Base-by-base conservation (phyloP, 1,284 basidiomycete genomes). In the Ustilago lituana region DNA sequence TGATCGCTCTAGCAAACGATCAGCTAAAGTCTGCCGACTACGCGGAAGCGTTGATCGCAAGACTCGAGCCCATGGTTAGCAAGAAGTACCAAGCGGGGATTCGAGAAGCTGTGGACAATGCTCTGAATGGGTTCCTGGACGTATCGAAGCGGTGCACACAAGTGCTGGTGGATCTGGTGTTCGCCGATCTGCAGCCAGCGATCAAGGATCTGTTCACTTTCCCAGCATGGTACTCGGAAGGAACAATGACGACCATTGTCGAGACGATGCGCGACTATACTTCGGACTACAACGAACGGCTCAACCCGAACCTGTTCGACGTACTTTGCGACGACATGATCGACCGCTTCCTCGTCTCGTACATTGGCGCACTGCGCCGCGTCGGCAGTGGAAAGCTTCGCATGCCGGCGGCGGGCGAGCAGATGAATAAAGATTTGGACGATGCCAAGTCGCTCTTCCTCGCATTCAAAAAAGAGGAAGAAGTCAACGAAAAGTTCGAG, bases 261-360 rank as follows among this genome's bases (percentile, higher is more conserved):
- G 93, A 94, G 84, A 98, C 96, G 40, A 92, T 98, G 86, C 88
- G 90, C 50, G 96, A 99, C 81, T 98, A 98, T 84, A 91, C 93
- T 86, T 83, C 86, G 20, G 95, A 98, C 84, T 97, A 93, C 82
- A 91, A 94, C 81, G 86, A 88, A 43, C 95, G 91, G 77, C 89
- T 99, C 53, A 96, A 96, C 82, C 87, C 91, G 5, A 90, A 92
- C 6, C 86, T 99, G 48, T 90, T 97, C 74, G 94, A 98, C 65
- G 87, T 97, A 29, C 86, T 98, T 33, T 85, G 95, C 22, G 94
- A 98, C 83, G 94, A 98, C 81, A 87, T 98, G 46, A 86, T 98
- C 51, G 93, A 98, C 78, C 86, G 90, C 5, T 94, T 97, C 85
- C 86, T 98, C 32, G 90, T 95, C 72, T 87, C 88, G 7, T 98